These are phyloP conservation scores for Kwoniella shandongensis DNA, from an alignment of 768 basidiomycete species.

Conservation along the genomic window DNA sequence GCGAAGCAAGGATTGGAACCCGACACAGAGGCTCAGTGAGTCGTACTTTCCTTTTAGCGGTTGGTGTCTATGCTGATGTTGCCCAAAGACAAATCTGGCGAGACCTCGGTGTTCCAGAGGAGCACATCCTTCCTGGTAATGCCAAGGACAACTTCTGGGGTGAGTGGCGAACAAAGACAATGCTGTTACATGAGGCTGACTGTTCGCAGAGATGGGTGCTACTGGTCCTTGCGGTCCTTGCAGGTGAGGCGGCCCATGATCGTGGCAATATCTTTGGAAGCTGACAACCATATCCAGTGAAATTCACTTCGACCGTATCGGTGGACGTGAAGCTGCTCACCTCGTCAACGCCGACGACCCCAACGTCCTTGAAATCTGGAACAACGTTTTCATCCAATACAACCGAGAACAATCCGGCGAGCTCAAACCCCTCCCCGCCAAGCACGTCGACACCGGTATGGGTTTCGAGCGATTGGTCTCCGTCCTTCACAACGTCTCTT, in stretches of 20 bases:
- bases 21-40: slow-evolving; percentile 75
- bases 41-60: not conserved
- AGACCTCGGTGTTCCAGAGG: slow-evolving; percentile 80
- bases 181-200: slow-evolving; percentile 6
- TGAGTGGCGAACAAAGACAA: slow-evolving; percentile 54
- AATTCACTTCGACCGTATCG: slow-evolving; percentile 94
- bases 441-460: slow-evolving; percentile 99
- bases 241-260: slow-evolving; percentile 56
- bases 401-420: slow-evolving; percentile 89
- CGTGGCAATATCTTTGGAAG: not conserved
- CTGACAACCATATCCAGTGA: slow-evolving; percentile 56
- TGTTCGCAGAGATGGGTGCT: slow-evolving; percentile 83
- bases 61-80: not conserved
- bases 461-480: slow-evolving; percentile 98
- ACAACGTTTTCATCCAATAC: slow-evolving; percentile 99
- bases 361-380: slow-evolving; percentile 92
- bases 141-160: slow-evolving; percentile 99
- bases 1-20: slow-evolving; percentile 76
- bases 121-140: slow-evolving; percentile 88
- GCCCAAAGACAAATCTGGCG: slow-evolving; percentile 67
- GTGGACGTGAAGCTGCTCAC: slow-evolving; percentile 89
- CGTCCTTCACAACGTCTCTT: slow-evolving; percentile 80
- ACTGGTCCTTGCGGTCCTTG: slow-evolving; percentile 98
- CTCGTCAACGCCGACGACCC: slow-evolving; percentile 97
- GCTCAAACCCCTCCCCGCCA: slow-evolving; percentile 75